A percentile compares a stretch with the other conserved stretches of the same genome.
Evolutionary conservation across 306 rosid genomes (phyloP).

Genomic region (Rosa persica): DNA sequence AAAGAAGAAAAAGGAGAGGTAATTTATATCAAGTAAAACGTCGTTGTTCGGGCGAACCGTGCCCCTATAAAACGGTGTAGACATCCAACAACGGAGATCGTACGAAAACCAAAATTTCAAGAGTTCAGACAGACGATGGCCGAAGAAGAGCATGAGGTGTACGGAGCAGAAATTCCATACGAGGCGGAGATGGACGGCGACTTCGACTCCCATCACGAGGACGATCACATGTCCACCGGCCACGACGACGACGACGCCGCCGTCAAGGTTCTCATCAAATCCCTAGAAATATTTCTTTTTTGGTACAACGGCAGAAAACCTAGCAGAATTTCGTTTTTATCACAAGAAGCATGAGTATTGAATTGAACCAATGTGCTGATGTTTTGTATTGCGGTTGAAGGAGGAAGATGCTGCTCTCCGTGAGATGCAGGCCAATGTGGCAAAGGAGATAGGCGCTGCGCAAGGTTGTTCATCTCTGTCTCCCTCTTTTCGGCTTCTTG

Average conservation of each 20-base stretch:
- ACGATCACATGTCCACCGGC: conserved; percentile 71
- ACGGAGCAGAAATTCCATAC: conserved; percentile 93
- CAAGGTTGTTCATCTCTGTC: conserved; percentile 48
- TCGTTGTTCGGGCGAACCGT: background rate
- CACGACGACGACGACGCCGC: conserved; percentile 63
- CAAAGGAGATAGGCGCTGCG: conserved; percentile 83
- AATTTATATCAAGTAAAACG: background rate
- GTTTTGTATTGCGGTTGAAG: conserved; percentile 73
- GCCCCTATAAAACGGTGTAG: background rate
- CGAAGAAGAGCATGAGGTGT: conserved; percentile 93
- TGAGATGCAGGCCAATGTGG: conserved; percentile 88
- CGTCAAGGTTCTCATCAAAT: conserved; percentile 48
- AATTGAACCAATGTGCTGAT: background rate
- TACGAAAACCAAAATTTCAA: background rate
- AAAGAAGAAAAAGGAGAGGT: too few species aligned
- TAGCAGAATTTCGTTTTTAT: background rate
- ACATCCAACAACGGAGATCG: background rate
- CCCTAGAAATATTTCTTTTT: background rate
- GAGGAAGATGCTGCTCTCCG: conserved; percentile 95
- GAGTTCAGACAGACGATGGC: conserved; percentile 40
- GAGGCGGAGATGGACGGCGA: conserved; percentile 72
- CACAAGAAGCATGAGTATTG: background rate
- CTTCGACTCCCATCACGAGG: conserved; percentile 36
- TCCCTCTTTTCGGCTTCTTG: background rate
- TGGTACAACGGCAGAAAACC: conserved; percentile 4